Evolutionary conservation across 306 rosid genomes (phyloP).

Genomic region (Lathyrus oleraceus): DNA sequence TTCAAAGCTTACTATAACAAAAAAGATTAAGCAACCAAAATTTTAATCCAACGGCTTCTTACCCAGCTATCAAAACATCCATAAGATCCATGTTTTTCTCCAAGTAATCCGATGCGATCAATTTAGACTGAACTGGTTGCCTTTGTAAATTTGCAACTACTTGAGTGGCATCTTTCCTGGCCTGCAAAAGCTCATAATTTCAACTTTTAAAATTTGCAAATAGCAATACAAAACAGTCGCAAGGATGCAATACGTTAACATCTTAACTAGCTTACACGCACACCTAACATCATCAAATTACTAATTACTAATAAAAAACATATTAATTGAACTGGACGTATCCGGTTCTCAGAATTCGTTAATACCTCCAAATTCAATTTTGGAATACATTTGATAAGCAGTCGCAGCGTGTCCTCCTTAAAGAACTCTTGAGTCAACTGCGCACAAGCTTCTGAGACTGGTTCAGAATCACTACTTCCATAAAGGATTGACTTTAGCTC

Average conservation of each 20-base stretch:
- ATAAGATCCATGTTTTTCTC: constrained; percentile 79
- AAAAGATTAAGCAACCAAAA: constrained; percentile 22
- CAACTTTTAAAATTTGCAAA: constrained; percentile 35
- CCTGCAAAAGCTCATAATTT: constrained; percentile 50
- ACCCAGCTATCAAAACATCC: constrained; percentile 86
- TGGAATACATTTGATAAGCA: constrained; percentile 74
- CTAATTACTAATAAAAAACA: neutral
- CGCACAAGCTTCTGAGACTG: constrained; percentile 87
- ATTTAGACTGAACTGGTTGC: constrained; percentile 86
- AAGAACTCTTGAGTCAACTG: constrained; percentile 93
- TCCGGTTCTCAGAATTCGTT: constrained; percentile 2
- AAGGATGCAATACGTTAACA: constrained; percentile 24
- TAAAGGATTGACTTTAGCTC: constrained; percentile 88
- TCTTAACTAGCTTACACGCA: constrained; percentile 3
- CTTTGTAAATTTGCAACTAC: constrained; percentile 97
- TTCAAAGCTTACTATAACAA: constrained; percentile 28
- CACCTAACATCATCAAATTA: neutral
- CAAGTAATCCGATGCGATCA: constrained; percentile 97
- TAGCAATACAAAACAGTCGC: neutral
- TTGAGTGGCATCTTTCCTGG: constrained; percentile 96
- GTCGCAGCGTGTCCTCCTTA: constrained; percentile 73
- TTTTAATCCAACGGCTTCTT: constrained; percentile 33
- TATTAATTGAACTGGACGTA: constrained; percentile 5
- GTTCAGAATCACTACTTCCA: constrained; percentile 95
- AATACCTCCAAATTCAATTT: constrained; percentile 93